These are phyloP conservation scores for Paecilomyces formosus DNA, from an alignment of 2,329 filamentous ascomycete species.

Conservation along the genomic window DNA sequence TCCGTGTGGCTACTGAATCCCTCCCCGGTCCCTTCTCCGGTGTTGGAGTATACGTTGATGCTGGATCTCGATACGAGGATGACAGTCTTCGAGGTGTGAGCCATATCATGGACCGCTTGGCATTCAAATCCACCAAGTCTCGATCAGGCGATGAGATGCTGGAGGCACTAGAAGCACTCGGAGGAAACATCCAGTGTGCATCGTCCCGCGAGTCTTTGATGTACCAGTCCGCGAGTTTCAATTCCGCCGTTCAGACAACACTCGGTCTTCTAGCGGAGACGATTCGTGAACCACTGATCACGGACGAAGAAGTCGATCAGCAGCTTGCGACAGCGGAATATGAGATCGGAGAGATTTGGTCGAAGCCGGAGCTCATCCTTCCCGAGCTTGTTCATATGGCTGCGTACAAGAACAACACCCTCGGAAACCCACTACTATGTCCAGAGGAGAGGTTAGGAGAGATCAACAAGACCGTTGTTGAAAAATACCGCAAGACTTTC, in stretches of 20 bases:
- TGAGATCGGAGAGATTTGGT: conserved; percentile 96
- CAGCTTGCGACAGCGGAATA: conserved; percentile 90
- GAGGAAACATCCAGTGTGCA: conserved; percentile 94
- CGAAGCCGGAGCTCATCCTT: conserved; percentile 90
- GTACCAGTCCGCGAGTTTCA: conserved; percentile 98
- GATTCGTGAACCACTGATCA: conserved; percentile 77
- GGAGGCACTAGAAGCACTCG: conserved; percentile 76
- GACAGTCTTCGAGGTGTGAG: conserved; percentile 77
- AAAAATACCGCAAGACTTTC: conserved; percentile 73
- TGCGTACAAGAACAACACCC: conserved; percentile 90
- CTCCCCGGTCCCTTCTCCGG: conserved; percentile 91
- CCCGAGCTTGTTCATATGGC: conserved; percentile 94
- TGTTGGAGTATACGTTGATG: conserved; percentile 92
- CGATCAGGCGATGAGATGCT: conserved; percentile 77
- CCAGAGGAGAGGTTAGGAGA: conserved; percentile 70
- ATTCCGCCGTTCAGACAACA: conserved; percentile 76
- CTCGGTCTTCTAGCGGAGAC: conserved; percentile 86
- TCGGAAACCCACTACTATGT: conserved; percentile 88
- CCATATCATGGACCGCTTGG: conserved; percentile 91
- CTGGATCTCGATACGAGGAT: conserved; percentile 89
- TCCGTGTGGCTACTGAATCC: conserved; percentile 90
- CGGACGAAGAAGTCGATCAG: conserved; percentile 75
- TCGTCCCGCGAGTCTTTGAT: conserved; percentile 93
- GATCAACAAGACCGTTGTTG: conserved; percentile 67
- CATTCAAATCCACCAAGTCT: conserved; percentile 78